phyloP scores from a whole-genome alignment of 257 asterid species.

The Catharanthus roseus region DNA sequence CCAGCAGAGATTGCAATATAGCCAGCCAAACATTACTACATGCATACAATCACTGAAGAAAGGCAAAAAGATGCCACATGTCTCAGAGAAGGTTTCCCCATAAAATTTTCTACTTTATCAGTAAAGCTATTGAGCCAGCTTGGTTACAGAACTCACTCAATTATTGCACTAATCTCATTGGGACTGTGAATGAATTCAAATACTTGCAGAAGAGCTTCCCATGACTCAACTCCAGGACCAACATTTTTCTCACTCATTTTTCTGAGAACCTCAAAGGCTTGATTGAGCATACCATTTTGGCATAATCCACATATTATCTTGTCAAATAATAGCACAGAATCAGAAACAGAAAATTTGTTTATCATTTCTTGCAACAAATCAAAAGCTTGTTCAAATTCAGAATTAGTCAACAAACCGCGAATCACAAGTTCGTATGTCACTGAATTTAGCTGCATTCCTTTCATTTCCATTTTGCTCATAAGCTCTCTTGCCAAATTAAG shows the following conservation, averaged over 20 bases:
- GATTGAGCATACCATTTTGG: constrained; percentile 24
- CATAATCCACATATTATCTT: constrained; percentile 28
- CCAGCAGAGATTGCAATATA: background rate
- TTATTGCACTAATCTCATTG: constrained; percentile 14
- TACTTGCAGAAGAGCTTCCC: constrained; percentile 28
- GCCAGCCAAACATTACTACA: background rate
- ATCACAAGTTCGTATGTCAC: constrained; percentile 29
- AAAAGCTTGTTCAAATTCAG: constrained; percentile 35
- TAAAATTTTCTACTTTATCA: background rate
- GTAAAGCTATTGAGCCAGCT: background rate
- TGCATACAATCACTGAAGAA: background rate
- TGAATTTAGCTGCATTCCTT: constrained; percentile 30
- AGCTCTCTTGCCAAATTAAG: constrained; percentile 29
- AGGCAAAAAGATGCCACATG: background rate
- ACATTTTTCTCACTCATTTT: constrained; percentile 21
- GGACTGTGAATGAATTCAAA: constrained; percentile 13
- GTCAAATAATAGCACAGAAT: constrained; percentile 22
- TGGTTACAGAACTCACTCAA: constrained; percentile 10
- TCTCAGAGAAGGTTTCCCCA: background rate
- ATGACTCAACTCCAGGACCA: constrained; percentile 25
- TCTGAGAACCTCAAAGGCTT: constrained; percentile 31
- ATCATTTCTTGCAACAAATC: constrained; percentile 34
- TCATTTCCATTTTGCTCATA: constrained; percentile 30
- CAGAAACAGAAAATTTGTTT: constrained; percentile 21
- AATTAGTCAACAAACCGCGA: constrained; percentile 22